Evolutionary conservation across 2,329 filamentous ascomycete genomes (phyloP).

Genomic region (Truncatella angustata): DNA sequence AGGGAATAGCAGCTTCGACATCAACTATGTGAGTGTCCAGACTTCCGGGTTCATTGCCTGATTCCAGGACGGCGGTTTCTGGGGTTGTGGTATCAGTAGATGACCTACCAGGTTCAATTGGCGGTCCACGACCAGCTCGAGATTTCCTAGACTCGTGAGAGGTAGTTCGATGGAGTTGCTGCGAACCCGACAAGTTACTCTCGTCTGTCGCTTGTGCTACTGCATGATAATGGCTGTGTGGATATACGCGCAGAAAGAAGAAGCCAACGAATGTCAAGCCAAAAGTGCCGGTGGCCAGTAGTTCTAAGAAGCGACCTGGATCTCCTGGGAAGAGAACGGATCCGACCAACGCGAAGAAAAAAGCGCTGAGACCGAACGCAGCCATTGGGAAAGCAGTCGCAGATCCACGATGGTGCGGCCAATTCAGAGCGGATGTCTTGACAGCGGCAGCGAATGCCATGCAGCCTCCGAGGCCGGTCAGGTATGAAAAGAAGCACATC

Average conservation of each 20-base stretch:
- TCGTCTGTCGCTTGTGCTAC: conserved; percentile 47
- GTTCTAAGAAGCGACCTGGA: conserved; percentile 75
- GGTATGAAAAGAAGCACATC: conserved; percentile 79
- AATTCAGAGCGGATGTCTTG: conserved; percentile 86
- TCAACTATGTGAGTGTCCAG: conserved; percentile 19
- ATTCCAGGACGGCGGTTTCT: conserved; percentile 23
- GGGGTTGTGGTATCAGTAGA: conserved; percentile 27
- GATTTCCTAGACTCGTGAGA: conserved; percentile 40
- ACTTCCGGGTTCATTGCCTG: conserved; percentile 19
- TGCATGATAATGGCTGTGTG: conserved; percentile 54
- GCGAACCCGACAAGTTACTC: conserved; percentile 32
- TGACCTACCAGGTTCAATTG: conserved; percentile 67
- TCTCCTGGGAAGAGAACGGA: conserved; percentile 78
- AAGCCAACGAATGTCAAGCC: conserved; percentile 72
- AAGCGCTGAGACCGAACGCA: conserved; percentile 90
- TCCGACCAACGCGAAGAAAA: conserved; percentile 87
- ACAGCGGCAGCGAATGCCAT: conserved; percentile 86
- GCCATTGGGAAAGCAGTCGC: conserved; percentile 92
- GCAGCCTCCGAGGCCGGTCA: conserved; percentile 86
- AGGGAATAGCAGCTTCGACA: conserved; percentile 15
- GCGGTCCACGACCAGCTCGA: conserved; percentile 36
- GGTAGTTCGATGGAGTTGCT: conserved; percentile 39
- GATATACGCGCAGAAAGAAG: conserved; percentile 79
- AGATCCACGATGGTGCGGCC: conserved; percentile 85
- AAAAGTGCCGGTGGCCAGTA: conserved; percentile 79